Evolutionary conservation across 495 filamentous ascomycete genomes (phyloP).

Genomic region (Penicillium longicatenatum): DNA sequence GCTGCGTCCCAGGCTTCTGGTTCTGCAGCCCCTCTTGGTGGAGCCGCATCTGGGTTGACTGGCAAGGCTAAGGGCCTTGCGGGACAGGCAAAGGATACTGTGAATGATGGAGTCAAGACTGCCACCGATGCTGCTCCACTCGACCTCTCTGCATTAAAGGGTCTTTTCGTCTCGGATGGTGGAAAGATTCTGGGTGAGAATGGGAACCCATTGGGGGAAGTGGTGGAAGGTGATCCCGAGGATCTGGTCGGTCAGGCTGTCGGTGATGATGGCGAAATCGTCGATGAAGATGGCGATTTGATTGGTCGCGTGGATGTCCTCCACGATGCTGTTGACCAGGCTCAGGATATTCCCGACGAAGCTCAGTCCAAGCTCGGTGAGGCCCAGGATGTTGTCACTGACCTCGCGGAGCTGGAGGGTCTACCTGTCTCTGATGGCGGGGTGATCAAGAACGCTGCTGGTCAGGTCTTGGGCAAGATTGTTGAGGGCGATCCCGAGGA

Average conservation of each 20-base stretch:
- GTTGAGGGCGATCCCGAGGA: slow-evolving; percentile 63
- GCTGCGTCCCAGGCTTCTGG: slow-evolving; percentile 34
- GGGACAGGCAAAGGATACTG: slow-evolving; percentile 27
- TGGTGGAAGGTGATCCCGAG: slow-evolving; percentile 45
- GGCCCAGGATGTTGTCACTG: slow-evolving; percentile 23
- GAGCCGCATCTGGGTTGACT: slow-evolving; percentile 15
- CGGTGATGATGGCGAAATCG: slow-evolving; percentile 55
- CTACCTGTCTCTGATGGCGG: slow-evolving; percentile 60
- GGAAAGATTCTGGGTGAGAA: slow-evolving; percentile 43
- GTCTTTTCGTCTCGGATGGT: slow-evolving; percentile 58
- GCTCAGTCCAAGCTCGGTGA: slow-evolving; percentile 23
- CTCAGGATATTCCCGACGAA: slow-evolving; percentile 21
- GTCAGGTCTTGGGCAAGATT: slow-evolving; percentile 57
- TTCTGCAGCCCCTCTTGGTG: slow-evolving; percentile 28
- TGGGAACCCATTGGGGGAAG: slow-evolving; percentile 40
- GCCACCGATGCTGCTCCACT: slow-evolving; percentile 32
- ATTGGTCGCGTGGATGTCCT: slow-evolving; percentile 49
- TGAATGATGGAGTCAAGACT: slow-evolving; percentile 25
- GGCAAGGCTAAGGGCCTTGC: slow-evolving; percentile 26
- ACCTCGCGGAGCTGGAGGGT: slow-evolving; percentile 52
- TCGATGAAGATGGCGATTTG: slow-evolving; percentile 52
- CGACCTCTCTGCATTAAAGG: slow-evolving; percentile 69
- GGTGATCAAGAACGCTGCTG: slow-evolving; percentile 54
- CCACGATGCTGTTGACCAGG: slow-evolving; percentile 35
- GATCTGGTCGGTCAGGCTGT: slow-evolving; percentile 50